phyloP scores from a whole-genome alignment of 352 stramenopile species.

The Phytophthora capsici region DNA sequence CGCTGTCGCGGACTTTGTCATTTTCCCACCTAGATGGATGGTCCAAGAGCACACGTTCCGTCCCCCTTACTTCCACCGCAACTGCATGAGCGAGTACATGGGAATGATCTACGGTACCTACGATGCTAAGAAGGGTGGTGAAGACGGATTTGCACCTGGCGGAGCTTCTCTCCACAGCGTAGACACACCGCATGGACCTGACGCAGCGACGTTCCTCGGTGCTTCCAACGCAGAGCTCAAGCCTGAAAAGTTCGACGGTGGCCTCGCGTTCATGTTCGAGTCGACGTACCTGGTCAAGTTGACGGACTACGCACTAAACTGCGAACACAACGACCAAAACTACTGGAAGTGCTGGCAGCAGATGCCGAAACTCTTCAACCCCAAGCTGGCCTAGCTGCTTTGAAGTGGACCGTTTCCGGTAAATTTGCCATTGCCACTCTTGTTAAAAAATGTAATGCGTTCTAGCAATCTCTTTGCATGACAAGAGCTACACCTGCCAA shows the following conservation, averaged over 20 bases:
- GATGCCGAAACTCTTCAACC: conserved; percentile 91
- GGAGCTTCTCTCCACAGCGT: conserved; percentile 92
- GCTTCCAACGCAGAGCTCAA: conserved; percentile 85
- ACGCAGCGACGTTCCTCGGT: conserved; percentile 91
- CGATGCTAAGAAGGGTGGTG: conserved; percentile 93
- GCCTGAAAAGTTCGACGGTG: conserved; percentile 92
- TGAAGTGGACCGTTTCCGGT: not conserved
- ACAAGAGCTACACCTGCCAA: conserved; percentile 93
- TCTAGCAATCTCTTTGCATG: conserved; percentile 92
- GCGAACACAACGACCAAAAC: conserved; percentile 87
- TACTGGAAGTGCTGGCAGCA: conserved; percentile 96
- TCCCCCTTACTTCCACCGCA: conserved; percentile 95
- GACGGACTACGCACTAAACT: conserved; percentile 88
- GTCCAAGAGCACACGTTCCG: conserved; percentile 94
- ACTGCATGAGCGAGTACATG: conserved; percentile 99
- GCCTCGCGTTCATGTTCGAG: conserved; percentile 99
- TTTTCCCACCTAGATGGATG: conserved; percentile 97
- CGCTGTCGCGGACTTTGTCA: conserved; percentile 97
- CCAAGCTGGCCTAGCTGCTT: conserved; percentile 31
- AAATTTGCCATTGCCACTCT: conserved; percentile 4
- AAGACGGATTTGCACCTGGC: conserved; percentile 91
- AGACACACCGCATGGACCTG: conserved; percentile 93
- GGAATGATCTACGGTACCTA: conserved; percentile 97
- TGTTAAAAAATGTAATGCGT: conserved; percentile 9
- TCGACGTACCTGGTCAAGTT: conserved; percentile 92